These are phyloP conservation scores for Phialocephala sp. DNA, from an alignment of 2,329 filamentous ascomycete genomes.

Conservation along the genomic window DNA sequence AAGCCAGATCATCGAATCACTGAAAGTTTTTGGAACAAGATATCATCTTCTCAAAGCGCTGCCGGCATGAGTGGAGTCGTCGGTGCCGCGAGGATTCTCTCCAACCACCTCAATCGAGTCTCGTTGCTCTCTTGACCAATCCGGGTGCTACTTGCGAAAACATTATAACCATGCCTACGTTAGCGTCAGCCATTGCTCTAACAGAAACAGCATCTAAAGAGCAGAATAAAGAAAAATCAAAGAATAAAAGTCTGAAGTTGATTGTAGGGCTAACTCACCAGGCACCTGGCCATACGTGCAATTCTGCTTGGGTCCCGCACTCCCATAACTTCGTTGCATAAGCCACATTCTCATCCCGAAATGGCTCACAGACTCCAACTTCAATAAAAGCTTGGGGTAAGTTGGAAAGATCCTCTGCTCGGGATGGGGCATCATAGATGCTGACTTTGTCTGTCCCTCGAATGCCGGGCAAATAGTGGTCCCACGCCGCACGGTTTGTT, in stretches of 20 bases:
- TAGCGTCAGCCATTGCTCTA: not conserved
- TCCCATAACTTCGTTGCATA: slow-evolving; percentile 45
- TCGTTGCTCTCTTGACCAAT: not conserved
- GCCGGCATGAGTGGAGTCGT: not conserved
- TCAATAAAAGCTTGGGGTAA: slow-evolving; percentile 46
- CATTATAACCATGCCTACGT: not conserved
- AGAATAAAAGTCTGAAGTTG: not conserved
- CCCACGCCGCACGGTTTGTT: slow-evolving; percentile 43
- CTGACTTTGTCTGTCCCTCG: slow-evolving; percentile 40
- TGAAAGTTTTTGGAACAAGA: not conserved
- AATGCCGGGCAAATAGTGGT: slow-evolving; percentile 41
- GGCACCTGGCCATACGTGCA: slow-evolving; percentile 46
- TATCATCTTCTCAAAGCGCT: not conserved
- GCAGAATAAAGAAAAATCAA: not conserved
- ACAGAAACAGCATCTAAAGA: not conserved
- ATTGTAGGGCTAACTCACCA: slow-evolving; percentile 26
- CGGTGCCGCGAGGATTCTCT: not conserved
- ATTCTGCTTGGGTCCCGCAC: slow-evolving; percentile 43
- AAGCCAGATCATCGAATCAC: not conserved
- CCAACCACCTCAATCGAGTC: not conserved
- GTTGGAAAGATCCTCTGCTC: slow-evolving; percentile 40
- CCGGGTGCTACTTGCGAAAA: not conserved
- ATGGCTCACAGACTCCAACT: slow-evolving; percentile 44
- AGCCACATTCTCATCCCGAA: slow-evolving; percentile 45
- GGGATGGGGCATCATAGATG: slow-evolving; percentile 42